phyloP scores from a whole-genome alignment of 1,139 yeast genomes.

The Hyphopichia fennica region DNA sequence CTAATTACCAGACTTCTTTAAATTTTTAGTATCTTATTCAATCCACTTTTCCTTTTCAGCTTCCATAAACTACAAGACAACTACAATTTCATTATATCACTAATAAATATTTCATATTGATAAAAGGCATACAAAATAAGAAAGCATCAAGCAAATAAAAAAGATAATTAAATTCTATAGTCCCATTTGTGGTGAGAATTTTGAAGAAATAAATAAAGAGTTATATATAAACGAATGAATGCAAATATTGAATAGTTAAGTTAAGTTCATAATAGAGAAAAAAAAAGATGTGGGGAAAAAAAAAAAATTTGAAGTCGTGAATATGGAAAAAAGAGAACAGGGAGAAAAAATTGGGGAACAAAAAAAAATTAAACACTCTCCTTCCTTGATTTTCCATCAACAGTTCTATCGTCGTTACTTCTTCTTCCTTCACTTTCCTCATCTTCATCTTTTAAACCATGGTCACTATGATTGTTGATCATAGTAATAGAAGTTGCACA shows the following conservation, averaged over 20 bases:
- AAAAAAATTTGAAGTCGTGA: neutral
- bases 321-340: neutral
- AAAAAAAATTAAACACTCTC: neutral
- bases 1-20: no score
- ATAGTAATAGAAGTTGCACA: conserved; percentile 7
- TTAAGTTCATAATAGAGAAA: neutral
- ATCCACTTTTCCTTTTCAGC: no score
- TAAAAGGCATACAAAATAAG: no score
- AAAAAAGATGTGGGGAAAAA: neutral
- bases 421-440: neutral
- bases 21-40: no score
- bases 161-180: no score
- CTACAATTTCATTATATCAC: no score
- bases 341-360: neutral
- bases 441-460: neutral
- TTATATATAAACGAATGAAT: neutral
- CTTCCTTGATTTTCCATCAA: neutral
- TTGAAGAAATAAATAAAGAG: neutral
- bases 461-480: neutral
- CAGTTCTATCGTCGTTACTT: neutral
- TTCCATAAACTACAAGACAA: no score
- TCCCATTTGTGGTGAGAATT: neutral
- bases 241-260: neutral
- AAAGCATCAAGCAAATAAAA: no score
- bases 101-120: no score